Base-by-base conservation (phyloP, 208 protist species). In the Leishmania tropica region DNA sequence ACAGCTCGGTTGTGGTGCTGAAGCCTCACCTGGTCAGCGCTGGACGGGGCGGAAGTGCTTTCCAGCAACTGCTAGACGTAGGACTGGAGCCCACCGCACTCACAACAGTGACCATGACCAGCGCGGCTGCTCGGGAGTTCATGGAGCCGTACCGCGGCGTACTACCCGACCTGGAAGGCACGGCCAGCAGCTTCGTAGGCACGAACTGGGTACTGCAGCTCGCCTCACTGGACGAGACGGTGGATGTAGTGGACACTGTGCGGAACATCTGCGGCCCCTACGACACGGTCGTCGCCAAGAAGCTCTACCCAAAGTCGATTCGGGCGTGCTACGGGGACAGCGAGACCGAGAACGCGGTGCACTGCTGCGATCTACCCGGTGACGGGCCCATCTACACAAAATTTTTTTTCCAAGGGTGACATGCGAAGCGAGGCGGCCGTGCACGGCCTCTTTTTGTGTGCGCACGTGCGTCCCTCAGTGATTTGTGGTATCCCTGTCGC, bases 341-440 rank as follows among this genome's bases (percentile, higher is more conserved):
- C 74, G 87, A 90, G 37, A 81, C 89, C 51, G 47, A 90, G 48
- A 99, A 99, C 78, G 96, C 97, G 10, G 91, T 99, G 58, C 98
- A 99, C 86, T 98, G 96, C 88, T 99, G 97, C 76, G 98, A 99
- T 83, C 85, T 99, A 47, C 88, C 89, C 3, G 94, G 94, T 56
- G 98, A 99, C 75, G 98, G 94, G 7, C 85, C 89, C 24, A 54
- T 99, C 54, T 97, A 97, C 81, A 81, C 92, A 8, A 89, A 95
- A 62, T 92, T 92, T 42, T 95, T 96, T 60, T 96, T 97, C 78
- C 83, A 87, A 24, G 47, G 75, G 24, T 85, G 60, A 75, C 54
- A 35, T 35, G 15, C 13, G 17, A 75, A 56, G 28, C 8, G n/a
- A 56, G n/a, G 21, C 68, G 19, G 5, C 35, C 24, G 40, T 21